Conservation (phyloP, 257 asterid genomes). For the Ehretia macrophylla region DNA sequence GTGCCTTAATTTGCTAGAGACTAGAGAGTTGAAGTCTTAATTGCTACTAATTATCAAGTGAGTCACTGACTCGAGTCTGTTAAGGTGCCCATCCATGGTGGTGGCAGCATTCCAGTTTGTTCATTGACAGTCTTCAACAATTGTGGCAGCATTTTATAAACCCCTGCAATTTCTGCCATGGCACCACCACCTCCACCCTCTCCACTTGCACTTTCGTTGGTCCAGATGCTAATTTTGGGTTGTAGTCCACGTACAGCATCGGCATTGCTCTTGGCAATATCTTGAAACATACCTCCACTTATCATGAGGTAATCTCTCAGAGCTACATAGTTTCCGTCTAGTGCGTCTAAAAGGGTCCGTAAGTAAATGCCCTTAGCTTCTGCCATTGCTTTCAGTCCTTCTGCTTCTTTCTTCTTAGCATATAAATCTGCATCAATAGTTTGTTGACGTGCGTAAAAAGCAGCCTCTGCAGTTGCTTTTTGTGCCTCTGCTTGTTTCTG, state of each 20-base stretch:
- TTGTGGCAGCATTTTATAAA: too few relatives aligned
- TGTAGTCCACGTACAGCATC: not conserved
- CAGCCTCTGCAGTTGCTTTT: not conserved
- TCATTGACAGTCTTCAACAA: too few relatives aligned
- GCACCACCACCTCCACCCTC: not conserved
- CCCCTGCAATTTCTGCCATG: too few relatives aligned
- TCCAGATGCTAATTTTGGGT: not conserved
- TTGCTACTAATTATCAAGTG: too few relatives aligned
- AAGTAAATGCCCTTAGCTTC: not conserved
- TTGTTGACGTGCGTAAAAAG: not conserved
- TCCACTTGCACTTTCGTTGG: not conserved
- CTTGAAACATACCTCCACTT: not conserved
- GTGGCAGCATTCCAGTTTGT: too few relatives aligned
- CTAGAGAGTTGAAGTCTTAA: too few relatives aligned
- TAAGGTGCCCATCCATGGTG: too few relatives aligned
- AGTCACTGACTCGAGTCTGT: too few relatives aligned
- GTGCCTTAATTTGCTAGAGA: too few relatives aligned
- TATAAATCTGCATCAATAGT: not conserved
- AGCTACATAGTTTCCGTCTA: not conserved
- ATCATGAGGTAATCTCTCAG: slow-evolving; percentile 3
- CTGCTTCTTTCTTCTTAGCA: not conserved
- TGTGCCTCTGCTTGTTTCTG: not conserved
- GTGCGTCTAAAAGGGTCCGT: not conserved
- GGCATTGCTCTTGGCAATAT: not conserved
- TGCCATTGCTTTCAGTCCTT: not conserved